Evolutionary conservation across 2,329 filamentous ascomycete genomes (phyloP).

Genomic region (Talaromyces albobiverticillius): DNA sequence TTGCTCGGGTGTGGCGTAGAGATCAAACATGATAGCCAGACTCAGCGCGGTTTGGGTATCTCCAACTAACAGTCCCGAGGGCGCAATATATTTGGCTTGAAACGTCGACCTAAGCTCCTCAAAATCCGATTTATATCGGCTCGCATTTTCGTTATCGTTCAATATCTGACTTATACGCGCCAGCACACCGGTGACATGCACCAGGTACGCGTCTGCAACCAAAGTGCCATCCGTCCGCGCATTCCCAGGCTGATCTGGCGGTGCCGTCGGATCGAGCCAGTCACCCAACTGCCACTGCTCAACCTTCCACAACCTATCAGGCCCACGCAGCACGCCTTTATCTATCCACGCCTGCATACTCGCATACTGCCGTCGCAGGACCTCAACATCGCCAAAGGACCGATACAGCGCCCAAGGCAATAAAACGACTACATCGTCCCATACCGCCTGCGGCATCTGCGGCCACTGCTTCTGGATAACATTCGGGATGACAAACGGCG

Average conservation of each 20-base stretch:
- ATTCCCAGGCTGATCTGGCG: slow-evolving; percentile 31
- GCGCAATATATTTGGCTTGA: slow-evolving; percentile 28
- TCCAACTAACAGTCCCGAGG: slow-evolving; percentile 24
- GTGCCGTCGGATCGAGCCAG: slow-evolving; percentile 42
- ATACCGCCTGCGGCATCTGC: slow-evolving; percentile 31
- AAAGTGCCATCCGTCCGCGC: slow-evolving; percentile 31
- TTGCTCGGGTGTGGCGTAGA: slow-evolving; percentile 14
- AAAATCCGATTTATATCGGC: neutral
- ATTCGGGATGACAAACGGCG: slow-evolving; percentile 28
- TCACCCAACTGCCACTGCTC: slow-evolving; percentile 37
- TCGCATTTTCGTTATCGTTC: slow-evolving; percentile 16
- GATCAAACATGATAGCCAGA: slow-evolving; percentile 25
- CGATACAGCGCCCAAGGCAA: slow-evolving; percentile 35
- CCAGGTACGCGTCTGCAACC: slow-evolving; percentile 39
- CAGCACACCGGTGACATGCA: slow-evolving; percentile 31
- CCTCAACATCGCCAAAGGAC: slow-evolving; percentile 30
- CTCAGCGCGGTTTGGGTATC: slow-evolving; percentile 33
- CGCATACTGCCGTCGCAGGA: slow-evolving; percentile 34
- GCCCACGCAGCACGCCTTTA: slow-evolving; percentile 28
- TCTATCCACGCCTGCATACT: slow-evolving; percentile 39
- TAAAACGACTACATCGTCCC: slow-evolving; percentile 39
- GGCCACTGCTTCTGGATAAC: slow-evolving; percentile 11
- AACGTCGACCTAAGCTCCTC: slow-evolving; percentile 27
- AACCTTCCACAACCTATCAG: slow-evolving; percentile 34
- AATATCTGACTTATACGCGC: slow-evolving; percentile 24